Evolutionary conservation across 257 asterid genomes (phyloP), one percentile per base, ranked within the genome.

Genomic region (Primulina tabacum): DNA sequence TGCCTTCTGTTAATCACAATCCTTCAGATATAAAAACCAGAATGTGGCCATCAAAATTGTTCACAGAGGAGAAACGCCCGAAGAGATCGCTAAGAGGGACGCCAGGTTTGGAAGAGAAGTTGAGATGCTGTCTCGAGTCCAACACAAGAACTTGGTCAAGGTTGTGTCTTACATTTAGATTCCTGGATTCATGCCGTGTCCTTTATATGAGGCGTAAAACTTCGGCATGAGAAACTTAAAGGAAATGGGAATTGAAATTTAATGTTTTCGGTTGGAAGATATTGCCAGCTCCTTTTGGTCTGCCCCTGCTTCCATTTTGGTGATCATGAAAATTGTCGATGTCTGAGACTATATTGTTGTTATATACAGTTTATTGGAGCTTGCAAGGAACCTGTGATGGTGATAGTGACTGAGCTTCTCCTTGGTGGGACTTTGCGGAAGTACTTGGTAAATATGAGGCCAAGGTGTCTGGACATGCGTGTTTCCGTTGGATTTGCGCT

Each of bases 331-430:
- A 50, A 14, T 37, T n/a, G 43, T 60, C 67, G 32, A 30, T 71
- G 70, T 58, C 56, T 79, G 62, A 74, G 73, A 17, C 70, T 26
- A 30, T 62, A 17, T 58, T 67, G 17, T 28, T 8, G 62, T 28
- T 28, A 2, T 28, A 38, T 64, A 34, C 83, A 92, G 98, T 89
- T 92, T 73, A 86, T 92, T 63, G 98, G 98, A 78, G 98, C 96
- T 80, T 92, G 98, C 73, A 92, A 86, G 80, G 98, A 92, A 64
- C 98, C 98, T 73, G 87, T 86, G 30, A 92, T 86, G 95, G 98
- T 89, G 59, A 85, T 92, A 32, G 96, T 92, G 29, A 89, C 96
- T 2, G 98, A 92, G 78, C 89, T 92, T 76, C 82, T 92, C 56
- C 87, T 84, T 1, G 96, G 98, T 8, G 96, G 95, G 82, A 89